A percentile compares a stretch with the other conserved stretches of the same genome.
These are phyloP conservation scores for Corymbia calophylla DNA, from an alignment of 441 rosid species.

Conservation along the genomic window DNA sequence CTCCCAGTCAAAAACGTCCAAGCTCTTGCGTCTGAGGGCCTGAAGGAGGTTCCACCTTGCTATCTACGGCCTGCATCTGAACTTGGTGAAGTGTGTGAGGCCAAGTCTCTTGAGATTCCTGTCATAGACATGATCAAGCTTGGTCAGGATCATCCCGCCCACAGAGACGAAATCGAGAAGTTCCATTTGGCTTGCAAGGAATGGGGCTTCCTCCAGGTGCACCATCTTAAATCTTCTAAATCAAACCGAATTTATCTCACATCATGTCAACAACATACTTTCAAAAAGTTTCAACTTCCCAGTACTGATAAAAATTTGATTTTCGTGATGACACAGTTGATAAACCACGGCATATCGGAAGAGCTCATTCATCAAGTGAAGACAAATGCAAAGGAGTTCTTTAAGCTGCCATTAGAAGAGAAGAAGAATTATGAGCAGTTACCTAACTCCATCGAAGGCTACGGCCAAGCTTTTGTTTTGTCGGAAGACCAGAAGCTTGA, in stretches of 20 bases:
- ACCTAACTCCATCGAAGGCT: constrained; percentile 30
- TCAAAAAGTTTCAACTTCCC: background rate
- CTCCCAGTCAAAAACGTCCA: constrained; percentile 31
- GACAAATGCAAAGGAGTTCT: constrained; percentile 22
- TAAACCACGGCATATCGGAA: constrained; percentile 25
- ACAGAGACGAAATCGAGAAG: constrained; percentile 16
- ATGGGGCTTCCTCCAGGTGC: constrained; percentile 57
- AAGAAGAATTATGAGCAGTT: constrained; percentile 28
- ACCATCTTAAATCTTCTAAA: background rate
- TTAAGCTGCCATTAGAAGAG: constrained; percentile 27
- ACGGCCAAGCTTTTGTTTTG: constrained; percentile 44
- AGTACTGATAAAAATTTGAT: background rate
- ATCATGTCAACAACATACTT: background rate
- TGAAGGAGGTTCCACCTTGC: constrained; percentile 13
- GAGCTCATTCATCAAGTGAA: constrained; percentile 27
- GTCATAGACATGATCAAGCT: constrained; percentile 32
- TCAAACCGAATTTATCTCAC: background rate
- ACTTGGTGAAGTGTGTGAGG: constrained; percentile 1
- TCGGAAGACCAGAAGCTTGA: constrained; percentile 43
- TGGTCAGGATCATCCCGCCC: background rate
- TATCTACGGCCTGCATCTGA: constrained; percentile 27
- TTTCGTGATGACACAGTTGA: constrained; percentile 16
- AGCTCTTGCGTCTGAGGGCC: constrained; percentile 22
- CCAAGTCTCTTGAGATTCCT: constrained; percentile 23
- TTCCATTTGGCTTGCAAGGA: constrained; percentile 39